phyloP scores from a whole-genome alignment of 331 rosid genomes.

The Pyrus hybrid region DNA sequence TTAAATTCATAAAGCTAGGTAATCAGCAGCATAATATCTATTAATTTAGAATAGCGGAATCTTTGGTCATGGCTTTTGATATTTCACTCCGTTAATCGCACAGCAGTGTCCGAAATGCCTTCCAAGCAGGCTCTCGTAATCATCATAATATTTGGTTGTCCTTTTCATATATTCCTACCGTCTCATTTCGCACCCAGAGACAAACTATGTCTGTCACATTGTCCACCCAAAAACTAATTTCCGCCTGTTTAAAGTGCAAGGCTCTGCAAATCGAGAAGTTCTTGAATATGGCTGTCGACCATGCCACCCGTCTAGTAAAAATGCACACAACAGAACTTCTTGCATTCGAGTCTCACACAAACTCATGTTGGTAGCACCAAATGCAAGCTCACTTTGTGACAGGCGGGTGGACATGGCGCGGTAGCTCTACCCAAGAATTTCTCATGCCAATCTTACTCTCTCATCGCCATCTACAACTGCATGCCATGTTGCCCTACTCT shows the following conservation, averaged over 20 bases:
- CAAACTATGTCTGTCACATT: neutral
- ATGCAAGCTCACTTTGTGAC: neutral
- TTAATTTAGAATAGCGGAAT: constrained; percentile 20
- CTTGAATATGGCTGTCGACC: neutral
- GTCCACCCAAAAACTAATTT: neutral
- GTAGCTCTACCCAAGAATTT: neutral
- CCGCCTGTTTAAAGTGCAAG: neutral
- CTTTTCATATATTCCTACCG: constrained; percentile 6
- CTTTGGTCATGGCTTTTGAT: constrained; percentile 38
- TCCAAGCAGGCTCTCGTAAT: neutral
- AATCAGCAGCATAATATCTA: neutral
- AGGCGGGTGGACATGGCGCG: neutral
- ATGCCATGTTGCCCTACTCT: neutral
- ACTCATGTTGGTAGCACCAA: neutral
- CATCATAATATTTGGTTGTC: neutral
- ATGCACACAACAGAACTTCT: too few relatives aligned
- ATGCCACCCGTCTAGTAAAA: neutral
- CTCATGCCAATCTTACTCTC: neutral
- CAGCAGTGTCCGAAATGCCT: neutral
- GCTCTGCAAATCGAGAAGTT: neutral
- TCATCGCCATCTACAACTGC: neutral
- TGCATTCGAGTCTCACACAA: neutral
- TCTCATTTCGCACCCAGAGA: neutral
- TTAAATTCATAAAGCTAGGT: constrained; percentile 3
- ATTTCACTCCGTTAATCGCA: neutral